A percentile compares a stretch with the other conserved stretches of the same genome.
Conservation (phyloP, 2,329 filamentous ascomycete species). For the Dactylellina parvicollis region DNA sequence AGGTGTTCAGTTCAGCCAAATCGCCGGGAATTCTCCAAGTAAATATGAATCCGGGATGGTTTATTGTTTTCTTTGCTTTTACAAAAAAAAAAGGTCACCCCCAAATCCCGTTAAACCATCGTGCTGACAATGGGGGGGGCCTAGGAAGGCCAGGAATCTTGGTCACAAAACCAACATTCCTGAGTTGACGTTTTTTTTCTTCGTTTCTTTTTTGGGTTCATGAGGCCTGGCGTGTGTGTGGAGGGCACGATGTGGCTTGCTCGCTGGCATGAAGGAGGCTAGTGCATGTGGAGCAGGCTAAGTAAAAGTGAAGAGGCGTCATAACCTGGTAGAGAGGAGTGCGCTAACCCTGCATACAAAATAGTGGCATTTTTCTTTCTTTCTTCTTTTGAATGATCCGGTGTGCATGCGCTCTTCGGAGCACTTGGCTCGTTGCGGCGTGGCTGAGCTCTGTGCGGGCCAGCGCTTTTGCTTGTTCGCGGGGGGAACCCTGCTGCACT, state of each 20-base stretch:
- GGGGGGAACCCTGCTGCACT: not conserved
- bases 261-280: conserved; percentile 30
- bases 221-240: not conserved
- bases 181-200: conserved; percentile 41
- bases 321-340: conserved; percentile 16
- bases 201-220: not conserved
- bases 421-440: conserved; percentile 51
- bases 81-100: not conserved
- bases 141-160: conserved; percentile 44
- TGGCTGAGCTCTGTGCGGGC: conserved; percentile 50
- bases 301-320: conserved; percentile 8
- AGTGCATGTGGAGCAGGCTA: conserved; percentile 15
- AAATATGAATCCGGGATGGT: conserved; percentile 28
- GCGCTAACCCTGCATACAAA: conserved; percentile 38
- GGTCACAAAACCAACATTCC: conserved; percentile 53
- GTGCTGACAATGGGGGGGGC: not conserved
- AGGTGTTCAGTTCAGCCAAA: conserved; percentile 53
- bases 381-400: no score
- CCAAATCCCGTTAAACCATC: no score
- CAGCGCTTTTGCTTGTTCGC: conserved; percentile 7
- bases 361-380: not conserved
- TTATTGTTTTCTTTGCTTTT: conserved; percentile 21
- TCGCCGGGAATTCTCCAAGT: conserved; percentile 24
- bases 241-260: conserved; percentile 39
- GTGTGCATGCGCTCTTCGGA: conserved; percentile 37